Percentiles rank a stretch among this genome's conserved stretches.
phyloP scores from a whole-genome alignment of 2,329 filamentous ascomycete species.

The Phaeosphaeriaceae sp. region DNA sequence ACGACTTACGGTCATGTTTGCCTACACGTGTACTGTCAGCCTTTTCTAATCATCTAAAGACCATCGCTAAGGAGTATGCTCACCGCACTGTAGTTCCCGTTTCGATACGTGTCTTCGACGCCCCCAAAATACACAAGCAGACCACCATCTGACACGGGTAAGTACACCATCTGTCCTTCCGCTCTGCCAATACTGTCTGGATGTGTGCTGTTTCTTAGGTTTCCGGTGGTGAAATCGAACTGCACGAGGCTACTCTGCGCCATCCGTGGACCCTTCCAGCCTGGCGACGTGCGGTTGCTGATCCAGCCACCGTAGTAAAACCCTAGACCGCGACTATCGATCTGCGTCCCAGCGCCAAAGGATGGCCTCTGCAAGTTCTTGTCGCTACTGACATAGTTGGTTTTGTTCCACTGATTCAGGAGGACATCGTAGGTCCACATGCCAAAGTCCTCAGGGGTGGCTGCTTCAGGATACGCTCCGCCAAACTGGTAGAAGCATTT shows the following conservation, averaged over 20 bases:
- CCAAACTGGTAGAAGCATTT: conserved; percentile 70
- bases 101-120: conserved; percentile 56
- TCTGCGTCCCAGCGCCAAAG: conserved; percentile 64
- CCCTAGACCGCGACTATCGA: conserved; percentile 62
- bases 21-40: background rate
- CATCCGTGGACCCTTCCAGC: conserved; percentile 58
- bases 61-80: conserved; percentile 18
- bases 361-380: conserved; percentile 56
- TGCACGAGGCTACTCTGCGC: conserved; percentile 62
- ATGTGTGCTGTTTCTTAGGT: conserved; percentile 62
- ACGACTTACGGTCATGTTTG: background rate
- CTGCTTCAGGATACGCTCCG: conserved; percentile 57
- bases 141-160: conserved; percentile 66
- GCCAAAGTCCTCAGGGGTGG: conserved; percentile 54
- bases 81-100: conserved; percentile 55
- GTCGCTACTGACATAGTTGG: conserved; percentile 47
- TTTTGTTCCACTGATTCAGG: conserved; percentile 62
- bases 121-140: conserved; percentile 70
- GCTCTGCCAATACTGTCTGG: conserved; percentile 62
- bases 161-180: conserved; percentile 66
- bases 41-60: background rate
- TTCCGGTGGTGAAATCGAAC: conserved; percentile 63
- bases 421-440: conserved; percentile 67
- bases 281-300: conserved; percentile 60
- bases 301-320: conserved; percentile 71